Evolutionary conservation across 768 basidiomycete genomes (phyloP), one percentile per base, ranked within the genome.

Genomic region (Kwoniella botswanensis): DNA sequence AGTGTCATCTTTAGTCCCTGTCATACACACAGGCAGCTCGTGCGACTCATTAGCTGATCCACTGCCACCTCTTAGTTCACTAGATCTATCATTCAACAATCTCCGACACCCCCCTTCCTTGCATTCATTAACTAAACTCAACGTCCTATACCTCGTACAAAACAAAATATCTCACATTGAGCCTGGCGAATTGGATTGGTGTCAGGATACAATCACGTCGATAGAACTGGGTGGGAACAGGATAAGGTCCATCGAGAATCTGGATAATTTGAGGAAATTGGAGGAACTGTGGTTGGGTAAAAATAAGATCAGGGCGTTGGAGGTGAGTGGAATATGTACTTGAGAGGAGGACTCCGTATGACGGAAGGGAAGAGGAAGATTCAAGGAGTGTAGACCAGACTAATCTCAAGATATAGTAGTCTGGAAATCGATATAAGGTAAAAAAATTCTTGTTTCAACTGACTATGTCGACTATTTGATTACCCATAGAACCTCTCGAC

Each of bases 251-350:
- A 96, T 99, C 68, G 93, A 98, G 82, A 90, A 91, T 52, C 84
- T 98, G 3, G 92, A 93, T 12, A 86, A 88, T 1, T 85, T 97
- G 50, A 88, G 90, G 1, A 92, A 91, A 74, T 85, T 99, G 11
- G 93, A 94, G 74, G 94, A 98, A 77, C 86, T 99, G 2, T 98
- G 96, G 94, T 85, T 98, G 2, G 97, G 97, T 9, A 99, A 99
- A 87, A 99, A 99, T 82, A 99, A 98, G 85, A 93, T 99, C 68
- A 82, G 90, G 6, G 90, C 89, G 82, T 87, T 99, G 4, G 92
- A 95, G 87, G 93, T 93, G 73, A 53, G 79, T 63, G 3, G 21
- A 21, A 12, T 60, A n/a, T 44, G 13, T 17, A 44, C 41, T 18
- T 44, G 58, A 55, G 24, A 22, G 21, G 11, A 21, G 54, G 54